phyloP scores from a whole-genome alignment of 1,284 basidiomycete genomes.

The Boletus smithii region DNA sequence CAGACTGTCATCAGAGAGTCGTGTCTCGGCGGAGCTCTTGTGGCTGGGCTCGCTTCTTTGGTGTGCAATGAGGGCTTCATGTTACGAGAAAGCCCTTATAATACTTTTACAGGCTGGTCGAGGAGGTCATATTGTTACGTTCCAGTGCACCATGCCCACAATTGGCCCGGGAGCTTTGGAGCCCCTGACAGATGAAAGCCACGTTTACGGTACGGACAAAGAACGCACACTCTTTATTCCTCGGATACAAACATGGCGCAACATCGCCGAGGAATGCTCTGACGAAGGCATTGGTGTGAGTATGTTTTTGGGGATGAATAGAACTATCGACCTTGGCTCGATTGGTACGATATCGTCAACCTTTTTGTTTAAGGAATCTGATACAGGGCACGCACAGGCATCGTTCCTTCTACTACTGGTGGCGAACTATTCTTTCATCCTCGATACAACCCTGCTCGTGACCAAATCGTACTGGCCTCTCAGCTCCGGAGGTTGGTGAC shows the following conservation, averaged over 20 bases:
- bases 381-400: conserved; percentile 40
- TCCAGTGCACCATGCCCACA: conserved; percentile 77
- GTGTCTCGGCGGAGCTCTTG: conserved; percentile 79
- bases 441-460: conserved; percentile 74
- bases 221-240: conserved; percentile 80
- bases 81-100: conserved; percentile 9
- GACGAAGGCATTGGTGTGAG: conserved; percentile 90
- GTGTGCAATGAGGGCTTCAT: conserved; percentile 41
- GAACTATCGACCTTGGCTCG: conserved; percentile 85
- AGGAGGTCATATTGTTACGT: conserved; percentile 86
- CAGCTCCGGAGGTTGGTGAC: conserved; percentile 73
- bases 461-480: conserved; percentile 64
- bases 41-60: conserved; percentile 70
- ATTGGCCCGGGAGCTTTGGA: conserved; percentile 73
- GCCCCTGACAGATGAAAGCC: conserved; percentile 57
- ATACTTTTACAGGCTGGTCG: conserved; percentile 54
- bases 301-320: conserved; percentile 82
- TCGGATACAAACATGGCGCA: conserved; percentile 75
- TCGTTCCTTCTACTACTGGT: conserved; percentile 76
- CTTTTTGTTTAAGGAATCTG: conserved; percentile 12
- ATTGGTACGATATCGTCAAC: conserved; percentile 51
- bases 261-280: conserved; percentile 84
- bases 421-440: conserved; percentile 94
- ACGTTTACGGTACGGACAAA: conserved; percentile 86
- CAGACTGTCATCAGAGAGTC: conserved; percentile 45